These are phyloP conservation scores for Nigrospora oryzae DNA, from an alignment of 2,329 filamentous ascomycete species.

Conservation along the genomic window DNA sequence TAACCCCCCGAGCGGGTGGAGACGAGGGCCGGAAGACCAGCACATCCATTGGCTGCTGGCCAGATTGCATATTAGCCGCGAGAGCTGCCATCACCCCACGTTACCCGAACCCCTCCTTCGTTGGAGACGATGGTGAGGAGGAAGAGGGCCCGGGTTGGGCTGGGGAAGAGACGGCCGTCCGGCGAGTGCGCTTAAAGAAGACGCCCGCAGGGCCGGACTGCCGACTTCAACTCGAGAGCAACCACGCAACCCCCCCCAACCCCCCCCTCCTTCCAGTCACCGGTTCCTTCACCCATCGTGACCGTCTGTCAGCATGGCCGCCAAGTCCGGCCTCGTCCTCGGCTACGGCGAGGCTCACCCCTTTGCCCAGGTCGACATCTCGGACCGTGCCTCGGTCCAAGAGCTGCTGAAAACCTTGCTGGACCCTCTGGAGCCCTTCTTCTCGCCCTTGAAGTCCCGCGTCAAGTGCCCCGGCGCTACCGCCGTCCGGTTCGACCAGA, in stretches of 20 bases:
- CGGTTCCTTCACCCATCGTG: background rate
- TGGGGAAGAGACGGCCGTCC: no score
- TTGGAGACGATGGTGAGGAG: no score
- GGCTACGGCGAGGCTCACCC: conserved; percentile 47
- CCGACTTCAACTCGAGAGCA: no score
- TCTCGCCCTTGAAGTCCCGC: conserved; percentile 57
- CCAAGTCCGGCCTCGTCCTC: conserved; percentile 29
- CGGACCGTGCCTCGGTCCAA: conserved; percentile 48
- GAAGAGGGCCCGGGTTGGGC: no score
- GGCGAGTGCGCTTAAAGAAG: no score
- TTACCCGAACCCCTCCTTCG: background rate
- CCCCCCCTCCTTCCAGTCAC: background rate
- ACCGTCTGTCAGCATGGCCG: conserved; percentile 11
- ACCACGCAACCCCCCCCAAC: background rate
- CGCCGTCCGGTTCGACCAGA: conserved; percentile 69
- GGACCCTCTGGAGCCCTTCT: conserved; percentile 63
- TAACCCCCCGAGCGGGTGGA: conserved; percentile 1
- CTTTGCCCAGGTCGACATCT: conserved; percentile 42
- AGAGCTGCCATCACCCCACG: background rate
- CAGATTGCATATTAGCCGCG: background rate
- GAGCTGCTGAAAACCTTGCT: conserved; percentile 54
- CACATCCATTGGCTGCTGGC: background rate
- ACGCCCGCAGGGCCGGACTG: no score
- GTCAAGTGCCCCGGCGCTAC: conserved; percentile 61
- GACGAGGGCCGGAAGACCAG: background rate